Evolutionary conservation across 352 stramenopile species (phyloP).

Genomic region (Phytophthora cajani): DNA sequence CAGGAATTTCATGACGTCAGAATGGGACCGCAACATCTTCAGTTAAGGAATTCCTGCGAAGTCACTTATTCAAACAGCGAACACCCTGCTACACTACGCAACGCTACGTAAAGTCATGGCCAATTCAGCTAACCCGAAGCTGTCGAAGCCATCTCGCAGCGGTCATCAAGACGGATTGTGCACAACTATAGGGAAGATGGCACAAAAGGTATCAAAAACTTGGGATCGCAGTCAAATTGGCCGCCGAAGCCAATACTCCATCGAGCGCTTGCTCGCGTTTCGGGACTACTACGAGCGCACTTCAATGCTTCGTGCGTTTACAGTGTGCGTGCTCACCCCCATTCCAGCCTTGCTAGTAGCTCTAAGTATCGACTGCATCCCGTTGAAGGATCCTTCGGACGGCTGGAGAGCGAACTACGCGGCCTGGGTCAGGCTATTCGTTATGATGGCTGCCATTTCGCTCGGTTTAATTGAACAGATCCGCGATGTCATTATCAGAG

Average conservation of each 20-base stretch:
- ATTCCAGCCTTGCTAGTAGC: slow-evolving; percentile 12
- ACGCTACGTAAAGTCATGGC: background rate
- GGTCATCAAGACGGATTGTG: background rate
- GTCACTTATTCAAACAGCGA: background rate
- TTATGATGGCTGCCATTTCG: slow-evolving; percentile 13
- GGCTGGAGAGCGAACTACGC: slow-evolving; percentile 28
- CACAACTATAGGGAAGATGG: background rate
- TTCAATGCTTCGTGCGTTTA: slow-evolving; percentile 1
- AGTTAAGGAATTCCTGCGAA: background rate
- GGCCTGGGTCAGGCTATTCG: slow-evolving; percentile 18
- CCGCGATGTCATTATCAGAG: slow-evolving; percentile 1
- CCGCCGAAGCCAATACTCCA: slow-evolving; percentile 14
- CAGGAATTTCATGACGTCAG: background rate
- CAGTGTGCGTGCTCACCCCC: slow-evolving; percentile 8
- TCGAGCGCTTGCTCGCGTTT: slow-evolving; percentile 16
- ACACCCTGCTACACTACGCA: background rate
- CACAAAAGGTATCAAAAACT: background rate
- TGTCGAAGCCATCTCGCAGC: background rate
- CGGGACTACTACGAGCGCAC: slow-evolving; percentile 18
- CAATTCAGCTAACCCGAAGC: background rate
- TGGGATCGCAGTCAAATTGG: slow-evolving; percentile 17
- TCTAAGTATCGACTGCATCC: slow-evolving; percentile 24
- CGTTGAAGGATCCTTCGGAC: slow-evolving; percentile 13
- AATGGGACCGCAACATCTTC: background rate
- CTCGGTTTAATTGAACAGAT: slow-evolving; percentile 18